A percentile compares a stretch with the other conserved stretches of the same genome.
phyloP scores from a whole-genome alignment of 768 basidiomycete species.

The Xerocomus potaroensis region DNA sequence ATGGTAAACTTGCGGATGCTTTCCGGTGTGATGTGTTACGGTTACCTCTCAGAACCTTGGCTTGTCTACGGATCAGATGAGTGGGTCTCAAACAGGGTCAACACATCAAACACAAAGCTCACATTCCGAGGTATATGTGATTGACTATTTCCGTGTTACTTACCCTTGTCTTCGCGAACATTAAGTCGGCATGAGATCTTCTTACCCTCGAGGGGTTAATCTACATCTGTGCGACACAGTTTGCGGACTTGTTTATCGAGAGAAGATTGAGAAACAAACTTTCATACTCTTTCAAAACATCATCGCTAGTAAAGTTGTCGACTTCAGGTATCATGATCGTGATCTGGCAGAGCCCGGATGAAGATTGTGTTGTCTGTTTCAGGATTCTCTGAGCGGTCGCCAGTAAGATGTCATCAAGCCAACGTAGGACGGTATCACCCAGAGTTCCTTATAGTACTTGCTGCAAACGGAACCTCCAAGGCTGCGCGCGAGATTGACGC shows the following conservation, averaged over 20 bases:
- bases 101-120: neutral
- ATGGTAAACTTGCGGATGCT: constrained; percentile 15
- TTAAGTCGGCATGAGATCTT: too few relatives aligned
- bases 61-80: constrained; percentile 9
- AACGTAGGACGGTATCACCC: neutral
- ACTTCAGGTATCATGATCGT: constrained; percentile 1
- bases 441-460: neutral
- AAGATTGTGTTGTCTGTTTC: constrained; percentile 2
- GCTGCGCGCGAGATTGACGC: constrained; percentile 14
- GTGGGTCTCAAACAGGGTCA: neutral
- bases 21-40: constrained; percentile 1
- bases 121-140: too few relatives aligned
- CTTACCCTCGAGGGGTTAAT: neutral
- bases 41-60: constrained; percentile 6
- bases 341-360: neutral
- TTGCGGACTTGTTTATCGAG: neutral
- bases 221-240: neutral
- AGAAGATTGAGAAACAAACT: too few relatives aligned
- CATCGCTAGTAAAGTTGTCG: neutral
- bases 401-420: constrained; percentile 1
- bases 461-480: neutral
- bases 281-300: neutral
- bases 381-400: constrained; percentile 3
- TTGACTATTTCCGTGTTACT: neutral
- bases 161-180: neutral